A percentile compares a stretch with the other conserved stretches of the same genome.
Conservation (phyloP, 73 alveolate genomes). For the Effrenium voratum region DNA sequence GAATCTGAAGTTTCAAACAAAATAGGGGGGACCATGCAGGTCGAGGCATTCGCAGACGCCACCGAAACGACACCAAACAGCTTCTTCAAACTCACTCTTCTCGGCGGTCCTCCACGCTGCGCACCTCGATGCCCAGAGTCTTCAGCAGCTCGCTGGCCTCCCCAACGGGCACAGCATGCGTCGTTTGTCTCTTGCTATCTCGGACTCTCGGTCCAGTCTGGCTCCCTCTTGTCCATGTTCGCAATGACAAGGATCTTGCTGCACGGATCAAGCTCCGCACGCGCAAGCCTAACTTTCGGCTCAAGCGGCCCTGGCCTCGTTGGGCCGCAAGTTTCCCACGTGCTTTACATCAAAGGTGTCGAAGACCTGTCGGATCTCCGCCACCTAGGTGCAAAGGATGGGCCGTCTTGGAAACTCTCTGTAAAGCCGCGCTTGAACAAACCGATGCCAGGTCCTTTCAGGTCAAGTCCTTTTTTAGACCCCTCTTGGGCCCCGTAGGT, state of each 20-base stretch:
- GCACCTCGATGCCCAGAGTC: conserved; percentile 72
- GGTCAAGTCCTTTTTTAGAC: neutral
- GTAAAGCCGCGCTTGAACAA: neutral
- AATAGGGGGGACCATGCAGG: too few relatives aligned
- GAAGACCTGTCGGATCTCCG: conserved; percentile 33
- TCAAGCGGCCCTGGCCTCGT: neutral
- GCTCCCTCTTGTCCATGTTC: too few relatives aligned
- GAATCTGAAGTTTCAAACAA: too few relatives aligned
- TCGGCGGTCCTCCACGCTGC: conserved; percentile 49
- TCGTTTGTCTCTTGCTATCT: too few relatives aligned
- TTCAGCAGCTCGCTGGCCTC: conserved; percentile 56
- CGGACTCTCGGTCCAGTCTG: too few relatives aligned
- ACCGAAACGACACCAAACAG: too few relatives aligned
- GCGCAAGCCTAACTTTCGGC: neutral
- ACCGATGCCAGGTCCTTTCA: neutral
- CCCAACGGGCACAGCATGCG: too few relatives aligned
- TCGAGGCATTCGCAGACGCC: too few relatives aligned
- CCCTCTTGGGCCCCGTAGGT: neutral
- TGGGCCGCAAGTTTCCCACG: conserved; percentile 26
- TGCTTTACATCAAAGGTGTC: conserved; percentile 43
- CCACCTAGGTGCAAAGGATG: conserved; percentile 13
- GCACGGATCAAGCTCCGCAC: neutral
- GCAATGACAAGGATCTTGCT: neutral
- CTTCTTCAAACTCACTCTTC: too few relatives aligned
- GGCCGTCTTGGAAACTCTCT: neutral